These are phyloP conservation scores for Hyphodiscus sp. DNA, from an alignment of 2,329 filamentous ascomycete genomes.

Conservation along the genomic window DNA sequence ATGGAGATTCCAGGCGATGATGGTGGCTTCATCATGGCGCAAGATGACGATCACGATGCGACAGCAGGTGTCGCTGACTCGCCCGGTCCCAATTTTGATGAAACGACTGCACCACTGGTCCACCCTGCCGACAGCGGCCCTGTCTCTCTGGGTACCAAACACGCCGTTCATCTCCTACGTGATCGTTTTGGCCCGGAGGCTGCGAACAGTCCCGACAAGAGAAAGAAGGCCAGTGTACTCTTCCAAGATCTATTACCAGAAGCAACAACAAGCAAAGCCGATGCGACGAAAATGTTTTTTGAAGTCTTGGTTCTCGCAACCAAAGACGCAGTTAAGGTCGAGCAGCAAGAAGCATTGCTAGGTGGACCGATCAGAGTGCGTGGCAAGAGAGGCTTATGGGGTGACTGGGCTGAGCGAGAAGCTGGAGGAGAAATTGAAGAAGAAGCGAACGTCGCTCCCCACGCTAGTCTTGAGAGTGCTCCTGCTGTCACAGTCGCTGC, in stretches of 20 bases:
- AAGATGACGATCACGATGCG: constrained; percentile 40
- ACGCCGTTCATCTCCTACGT: constrained; percentile 89
- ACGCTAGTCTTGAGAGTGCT: constrained; percentile 12
- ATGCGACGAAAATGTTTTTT: constrained; percentile 99
- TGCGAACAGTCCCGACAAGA: constrained; percentile 61
- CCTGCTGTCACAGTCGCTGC: constrained; percentile 19
- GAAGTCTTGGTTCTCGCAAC: constrained; percentile 92
- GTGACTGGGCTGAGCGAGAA: constrained; percentile 82
- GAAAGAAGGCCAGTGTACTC: constrained; percentile 69
- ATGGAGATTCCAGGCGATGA: constrained; percentile 58
- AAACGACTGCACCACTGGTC: constrained; percentile 67
- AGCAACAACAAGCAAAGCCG: constrained; percentile 69
- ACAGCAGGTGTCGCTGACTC: constrained; percentile 39
- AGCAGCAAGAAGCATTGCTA: constrained; percentile 67
- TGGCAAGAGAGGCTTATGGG: constrained; percentile 95
- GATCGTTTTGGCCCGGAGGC: constrained; percentile 76
- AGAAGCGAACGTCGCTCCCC: constrained; percentile 18
- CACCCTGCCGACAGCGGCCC: constrained; percentile 80
- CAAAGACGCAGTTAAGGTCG: constrained; percentile 96
- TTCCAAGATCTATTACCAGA: constrained; percentile 92
- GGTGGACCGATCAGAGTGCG: constrained; percentile 77
- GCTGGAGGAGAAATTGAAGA: constrained; percentile 54
- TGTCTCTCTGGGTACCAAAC: constrained; percentile 85
- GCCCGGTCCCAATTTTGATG: constrained; percentile 62
- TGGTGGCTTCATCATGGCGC: constrained; percentile 34